These are phyloP conservation scores for Alternaria metachromatica DNA, from an alignment of 2,329 filamentous ascomycete species.

Conservation along the genomic window DNA sequence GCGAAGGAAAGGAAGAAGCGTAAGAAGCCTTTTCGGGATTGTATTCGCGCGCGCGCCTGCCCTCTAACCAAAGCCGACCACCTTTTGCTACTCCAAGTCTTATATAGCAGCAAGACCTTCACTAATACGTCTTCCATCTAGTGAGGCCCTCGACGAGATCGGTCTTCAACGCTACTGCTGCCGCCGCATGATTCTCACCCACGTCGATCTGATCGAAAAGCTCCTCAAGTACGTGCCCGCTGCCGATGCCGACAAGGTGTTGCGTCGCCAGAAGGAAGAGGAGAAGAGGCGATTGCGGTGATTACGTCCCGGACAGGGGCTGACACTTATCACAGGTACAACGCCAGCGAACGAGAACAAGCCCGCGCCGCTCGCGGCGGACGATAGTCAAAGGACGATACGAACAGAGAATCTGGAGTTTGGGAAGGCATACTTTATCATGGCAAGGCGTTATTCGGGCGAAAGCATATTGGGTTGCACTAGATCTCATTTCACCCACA, in stretches of 20 bases:
- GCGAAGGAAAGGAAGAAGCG: slow-evolving; percentile 60
- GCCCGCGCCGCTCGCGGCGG: slow-evolving; percentile 36
- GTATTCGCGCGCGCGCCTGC: not conserved
- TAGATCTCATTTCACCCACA: not conserved
- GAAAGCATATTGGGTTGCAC: slow-evolving; percentile 3
- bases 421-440: slow-evolving; percentile 25
- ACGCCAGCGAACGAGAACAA: slow-evolving; percentile 46
- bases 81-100: not conserved
- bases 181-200: slow-evolving; percentile 98
- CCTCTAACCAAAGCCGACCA: not conserved
- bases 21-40: slow-evolving; percentile 21
- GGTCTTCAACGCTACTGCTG: slow-evolving; percentile 97
- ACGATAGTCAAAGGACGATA: slow-evolving; percentile 17
- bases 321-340: slow-evolving; percentile 40
- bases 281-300: not conserved
- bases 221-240: slow-evolving; percentile 65
- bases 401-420: slow-evolving; percentile 15
- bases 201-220: slow-evolving; percentile 98
- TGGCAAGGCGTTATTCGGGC: slow-evolving; percentile 24
- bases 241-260: slow-evolving; percentile 13
- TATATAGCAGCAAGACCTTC: not conserved
- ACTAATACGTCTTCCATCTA: slow-evolving; percentile 49
- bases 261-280: not conserved
- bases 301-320: slow-evolving; percentile 23
- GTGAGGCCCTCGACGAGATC: slow-evolving; percentile 94